These are phyloP conservation scores for Gossypium lobatum DNA, from an alignment of 441 rosid genomes.

Conservation along the genomic window DNA sequence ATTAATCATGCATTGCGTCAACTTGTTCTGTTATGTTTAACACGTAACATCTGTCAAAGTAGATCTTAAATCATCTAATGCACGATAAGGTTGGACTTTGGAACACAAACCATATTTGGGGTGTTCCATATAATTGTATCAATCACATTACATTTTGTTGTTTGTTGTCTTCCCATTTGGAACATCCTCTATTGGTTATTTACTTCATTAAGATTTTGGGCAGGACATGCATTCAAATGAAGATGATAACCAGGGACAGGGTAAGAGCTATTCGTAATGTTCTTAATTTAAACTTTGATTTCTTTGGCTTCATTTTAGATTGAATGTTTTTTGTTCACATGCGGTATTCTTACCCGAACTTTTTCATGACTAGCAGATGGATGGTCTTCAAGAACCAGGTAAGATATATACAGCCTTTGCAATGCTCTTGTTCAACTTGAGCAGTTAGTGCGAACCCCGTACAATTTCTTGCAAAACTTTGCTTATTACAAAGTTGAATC, in stretches of 20 bases:
- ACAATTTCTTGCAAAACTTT: background rate
- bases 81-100: background rate
- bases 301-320: background rate
- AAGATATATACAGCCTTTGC: conserved; percentile 10
- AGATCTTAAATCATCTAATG: background rate
- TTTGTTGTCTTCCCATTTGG: background rate
- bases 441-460: background rate
- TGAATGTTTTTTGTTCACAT: conserved; percentile 1
- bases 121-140: background rate
- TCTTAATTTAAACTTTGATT: conserved; percentile 9
- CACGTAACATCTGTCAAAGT: background rate
- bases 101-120: background rate
- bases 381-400: conserved; percentile 70
- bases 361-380: conserved; percentile 37
- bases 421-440: conserved; percentile 5
- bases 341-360: conserved; percentile 13
- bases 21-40: background rate
- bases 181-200: background rate
- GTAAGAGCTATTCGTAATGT: conserved; percentile 35
- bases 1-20: background rate
- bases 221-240: conserved; percentile 40
- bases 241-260: conserved; percentile 29
- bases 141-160: background rate
- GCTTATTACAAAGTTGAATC: conserved; percentile 11
- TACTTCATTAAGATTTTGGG: conserved; percentile 13